Percentiles rank a stretch among this genome's conserved stretches.
Evolutionary conservation across 345 rosid genomes (phyloP).

Genomic region (Kandelia obovata): DNA sequence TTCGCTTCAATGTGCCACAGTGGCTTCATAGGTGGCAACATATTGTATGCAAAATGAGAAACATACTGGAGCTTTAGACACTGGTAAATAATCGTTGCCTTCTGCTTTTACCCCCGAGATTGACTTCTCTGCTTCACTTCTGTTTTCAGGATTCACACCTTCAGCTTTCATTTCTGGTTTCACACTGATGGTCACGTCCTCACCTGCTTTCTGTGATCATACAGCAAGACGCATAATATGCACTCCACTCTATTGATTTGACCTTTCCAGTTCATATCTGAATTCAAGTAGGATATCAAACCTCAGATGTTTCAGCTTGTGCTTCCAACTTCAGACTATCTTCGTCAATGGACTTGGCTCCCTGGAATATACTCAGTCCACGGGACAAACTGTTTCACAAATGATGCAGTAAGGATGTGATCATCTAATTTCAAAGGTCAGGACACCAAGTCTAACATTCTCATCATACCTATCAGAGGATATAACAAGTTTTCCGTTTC

Average conservation of each 20-base stretch:
- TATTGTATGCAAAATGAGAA: background rate
- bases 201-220: conserved; percentile 38
- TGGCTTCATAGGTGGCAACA: background rate
- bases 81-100: conserved; percentile 27
- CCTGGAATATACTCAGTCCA: conserved; percentile 79
- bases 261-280: background rate
- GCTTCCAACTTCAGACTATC: conserved; percentile 52
- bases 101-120: conserved; percentile 38
- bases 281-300: conserved; percentile 5
- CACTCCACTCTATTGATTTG: background rate
- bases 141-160: conserved; percentile 31
- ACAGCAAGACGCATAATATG: background rate
- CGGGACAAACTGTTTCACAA: conserved; percentile 64
- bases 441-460: background rate
- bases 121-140: conserved; percentile 43
- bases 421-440: background rate
- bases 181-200: conserved; percentile 17
- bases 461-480: conserved; percentile 66
- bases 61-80: conserved; percentile 48
- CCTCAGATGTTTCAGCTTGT: conserved; percentile 43
- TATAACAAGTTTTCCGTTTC: conserved; percentile 82
- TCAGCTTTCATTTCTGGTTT: conserved; percentile 44
- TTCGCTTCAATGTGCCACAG: background rate
- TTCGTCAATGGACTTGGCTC: conserved; percentile 47
- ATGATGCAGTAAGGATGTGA: conserved; percentile 8